These are phyloP conservation scores for Antarctomyces pellizariae DNA, from an alignment of 495 filamentous ascomycete species.

Conservation along the genomic window DNA sequence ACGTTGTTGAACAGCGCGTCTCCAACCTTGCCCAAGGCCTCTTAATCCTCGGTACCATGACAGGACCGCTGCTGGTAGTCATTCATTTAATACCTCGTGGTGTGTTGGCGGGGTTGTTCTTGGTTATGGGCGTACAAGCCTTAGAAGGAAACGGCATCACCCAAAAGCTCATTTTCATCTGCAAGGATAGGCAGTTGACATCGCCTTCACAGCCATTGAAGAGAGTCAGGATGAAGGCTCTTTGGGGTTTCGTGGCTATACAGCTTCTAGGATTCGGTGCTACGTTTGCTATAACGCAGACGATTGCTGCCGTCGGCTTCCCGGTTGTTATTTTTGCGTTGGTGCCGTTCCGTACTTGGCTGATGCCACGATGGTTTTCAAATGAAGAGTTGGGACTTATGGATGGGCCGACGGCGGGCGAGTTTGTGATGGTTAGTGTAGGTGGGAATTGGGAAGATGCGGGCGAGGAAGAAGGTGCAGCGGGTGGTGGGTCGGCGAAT, in stretches of 20 bases:
- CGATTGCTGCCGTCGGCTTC: slow-evolving; percentile 83
- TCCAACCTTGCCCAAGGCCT: slow-evolving; percentile 74
- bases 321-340: slow-evolving; percentile 65
- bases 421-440: slow-evolving; percentile 68
- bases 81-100: slow-evolving; percentile 71
- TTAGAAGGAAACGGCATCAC: slow-evolving; percentile 66
- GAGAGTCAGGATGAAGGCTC: slow-evolving; percentile 32
- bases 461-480: slow-evolving; percentile 6
- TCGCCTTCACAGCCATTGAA: slow-evolving; percentile 41
- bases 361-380: slow-evolving; percentile 51
- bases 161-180: slow-evolving; percentile 52
- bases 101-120: slow-evolving; percentile 79
- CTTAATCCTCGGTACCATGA: slow-evolving; percentile 69
- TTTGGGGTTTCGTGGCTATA: slow-evolving; percentile 58
- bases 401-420: slow-evolving; percentile 62
- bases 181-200: slow-evolving; percentile 40
- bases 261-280: slow-evolving; percentile 62
- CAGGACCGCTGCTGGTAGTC: slow-evolving; percentile 59
- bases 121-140: slow-evolving; percentile 80
- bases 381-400: slow-evolving; percentile 42
- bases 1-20: slow-evolving; percentile 78
- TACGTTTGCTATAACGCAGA: slow-evolving; percentile 90
- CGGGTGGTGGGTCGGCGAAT: slow-evolving; percentile 1
- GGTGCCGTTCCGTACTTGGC: slow-evolving; percentile 49
- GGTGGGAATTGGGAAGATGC: slow-evolving; percentile 40